These are phyloP conservation scores for Pythium plurisporium DNA, from an alignment of 352 stramenopile genomes.

Conservation along the genomic window DNA sequence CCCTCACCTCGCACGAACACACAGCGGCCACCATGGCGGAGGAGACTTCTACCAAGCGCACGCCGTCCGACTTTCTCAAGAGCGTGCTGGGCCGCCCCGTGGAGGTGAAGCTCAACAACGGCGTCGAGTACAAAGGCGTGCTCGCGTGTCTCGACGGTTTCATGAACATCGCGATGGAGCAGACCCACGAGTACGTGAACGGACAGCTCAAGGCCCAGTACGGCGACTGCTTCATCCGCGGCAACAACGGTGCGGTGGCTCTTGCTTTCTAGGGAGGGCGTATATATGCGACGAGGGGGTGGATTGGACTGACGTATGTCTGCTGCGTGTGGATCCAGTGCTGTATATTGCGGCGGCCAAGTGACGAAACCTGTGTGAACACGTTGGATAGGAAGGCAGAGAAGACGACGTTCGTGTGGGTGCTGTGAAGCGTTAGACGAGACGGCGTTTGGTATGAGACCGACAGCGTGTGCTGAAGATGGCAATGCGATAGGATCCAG, in stretches of 20 bases:
- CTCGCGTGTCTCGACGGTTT: conserved; percentile 99
- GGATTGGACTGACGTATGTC: too few relatives aligned
- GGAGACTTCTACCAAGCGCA: conserved; percentile 61
- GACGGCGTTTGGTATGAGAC: too few relatives aligned
- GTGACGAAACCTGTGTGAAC: conserved; percentile 23
- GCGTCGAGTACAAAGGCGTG: conserved; percentile 98
- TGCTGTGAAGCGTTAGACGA: too few relatives aligned
- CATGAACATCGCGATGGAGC: conserved; percentile 99
- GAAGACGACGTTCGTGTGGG: too few relatives aligned
- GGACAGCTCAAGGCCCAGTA: conserved; percentile 99
- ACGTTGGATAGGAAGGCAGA: too few relatives aligned
- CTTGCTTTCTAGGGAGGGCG: too few relatives aligned
- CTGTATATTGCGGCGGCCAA: conserved; percentile 85
- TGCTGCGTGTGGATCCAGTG: too few relatives aligned
- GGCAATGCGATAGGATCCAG: too few relatives aligned
- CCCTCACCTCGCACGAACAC: background rate
- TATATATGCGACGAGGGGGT: too few relatives aligned
- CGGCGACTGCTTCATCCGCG: conserved; percentile 99
- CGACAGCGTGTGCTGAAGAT: too few relatives aligned
- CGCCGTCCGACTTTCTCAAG: conserved; percentile 91
- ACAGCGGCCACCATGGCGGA: conserved; percentile 30
- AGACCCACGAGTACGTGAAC: conserved; percentile 99
- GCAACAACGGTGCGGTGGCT: too few relatives aligned
- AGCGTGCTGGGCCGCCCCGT: conserved; percentile 94
- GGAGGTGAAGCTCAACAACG: conserved; percentile 98